Percentiles rank a stretch among this genome's conserved stretches.
phyloP scores from a whole-genome alignment of 495 filamentous ascomycete species.

The Cryomyces antarcticus region DNA sequence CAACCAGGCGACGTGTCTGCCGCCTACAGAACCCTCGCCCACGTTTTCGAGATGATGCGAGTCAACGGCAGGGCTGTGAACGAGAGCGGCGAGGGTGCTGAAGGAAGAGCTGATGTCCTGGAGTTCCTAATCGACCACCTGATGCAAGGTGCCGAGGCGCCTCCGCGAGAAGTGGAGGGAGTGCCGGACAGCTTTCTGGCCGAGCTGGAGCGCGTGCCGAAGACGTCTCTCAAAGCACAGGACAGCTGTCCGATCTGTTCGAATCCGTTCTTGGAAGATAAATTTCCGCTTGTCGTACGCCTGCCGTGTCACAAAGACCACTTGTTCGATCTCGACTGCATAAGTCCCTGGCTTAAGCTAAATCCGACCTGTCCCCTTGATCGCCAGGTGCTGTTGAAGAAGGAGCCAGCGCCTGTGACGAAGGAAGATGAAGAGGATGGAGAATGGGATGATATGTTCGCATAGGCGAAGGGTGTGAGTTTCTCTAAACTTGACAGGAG shows the following conservation, averaged over 20 bases:
- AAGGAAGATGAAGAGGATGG: constrained; percentile 22
- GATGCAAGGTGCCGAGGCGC: constrained; percentile 38
- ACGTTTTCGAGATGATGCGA: constrained; percentile 29
- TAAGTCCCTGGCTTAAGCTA: constrained; percentile 76
- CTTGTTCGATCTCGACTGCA: constrained; percentile 81
- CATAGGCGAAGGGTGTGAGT: constrained; percentile 2
- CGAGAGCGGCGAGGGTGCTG: constrained; percentile 5
- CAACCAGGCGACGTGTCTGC: constrained; percentile 55
- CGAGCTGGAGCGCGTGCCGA: constrained; percentile 60
- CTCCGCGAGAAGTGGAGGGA: constrained; percentile 48
- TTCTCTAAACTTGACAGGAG: too few relatives aligned
- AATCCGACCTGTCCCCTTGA: constrained; percentile 83
- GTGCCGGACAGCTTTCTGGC: constrained; percentile 68
- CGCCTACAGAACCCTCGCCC: constrained; percentile 37
- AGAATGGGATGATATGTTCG: constrained; percentile 22
- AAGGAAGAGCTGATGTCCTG: constrained; percentile 29
- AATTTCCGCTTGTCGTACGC: constrained; percentile 65
- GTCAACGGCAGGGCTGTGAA: constrained; percentile 1
- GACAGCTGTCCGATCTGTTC: constrained; percentile 76
- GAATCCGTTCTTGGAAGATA: constrained; percentile 59
- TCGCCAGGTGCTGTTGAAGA: constrained; percentile 56
- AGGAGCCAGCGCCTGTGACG: constrained; percentile 28
- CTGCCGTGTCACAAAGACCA: constrained; percentile 70
- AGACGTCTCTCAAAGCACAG: constrained; percentile 38
- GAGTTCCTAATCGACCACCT: constrained; percentile 40